Evolutionary conservation across 495 filamentous ascomycete genomes (phyloP).

Genomic region (Bacidia gigantensis): DNA sequence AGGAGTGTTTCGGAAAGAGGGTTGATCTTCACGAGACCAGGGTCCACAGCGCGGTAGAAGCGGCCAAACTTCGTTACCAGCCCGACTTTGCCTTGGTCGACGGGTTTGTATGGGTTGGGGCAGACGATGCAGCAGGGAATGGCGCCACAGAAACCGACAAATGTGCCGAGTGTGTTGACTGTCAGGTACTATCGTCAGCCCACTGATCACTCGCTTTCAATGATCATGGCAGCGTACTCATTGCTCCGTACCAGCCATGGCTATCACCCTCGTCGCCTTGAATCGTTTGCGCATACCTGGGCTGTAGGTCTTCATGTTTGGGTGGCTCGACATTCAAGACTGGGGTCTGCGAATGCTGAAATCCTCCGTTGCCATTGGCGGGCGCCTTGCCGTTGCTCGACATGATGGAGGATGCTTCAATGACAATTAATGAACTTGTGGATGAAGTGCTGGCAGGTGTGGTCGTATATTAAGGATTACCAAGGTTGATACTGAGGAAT

Average conservation of each 20-base stretch:
- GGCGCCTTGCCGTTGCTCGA: constrained; percentile 32
- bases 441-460: not conserved
- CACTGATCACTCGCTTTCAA: not conserved
- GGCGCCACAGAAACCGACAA: constrained; percentile 69
- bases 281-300: constrained; percentile 68
- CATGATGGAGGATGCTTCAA: constrained; percentile 8
- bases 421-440: not conserved
- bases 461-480: not conserved
- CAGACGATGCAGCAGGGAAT: constrained; percentile 86
- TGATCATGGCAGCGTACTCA: too few species aligned
- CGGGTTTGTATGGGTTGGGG: constrained; percentile 95
- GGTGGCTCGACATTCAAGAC: constrained; percentile 73
- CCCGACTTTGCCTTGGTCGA: constrained; percentile 83
- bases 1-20: constrained; percentile 82
- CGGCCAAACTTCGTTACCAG: constrained; percentile 91
- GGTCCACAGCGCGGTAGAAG: constrained; percentile 93
- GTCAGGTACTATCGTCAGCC: not conserved
- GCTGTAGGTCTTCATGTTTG: constrained; percentile 70
- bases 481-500: not conserved
- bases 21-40: constrained; percentile 95
- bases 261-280: constrained; percentile 55
- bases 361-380: constrained; percentile 6
- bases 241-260: constrained; percentile 81
- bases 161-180: constrained; percentile 65
- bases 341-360: not conserved